Conservation (phyloP, 2,329 filamentous ascomycete genomes). For the Hypoxylon sp. region DNA sequence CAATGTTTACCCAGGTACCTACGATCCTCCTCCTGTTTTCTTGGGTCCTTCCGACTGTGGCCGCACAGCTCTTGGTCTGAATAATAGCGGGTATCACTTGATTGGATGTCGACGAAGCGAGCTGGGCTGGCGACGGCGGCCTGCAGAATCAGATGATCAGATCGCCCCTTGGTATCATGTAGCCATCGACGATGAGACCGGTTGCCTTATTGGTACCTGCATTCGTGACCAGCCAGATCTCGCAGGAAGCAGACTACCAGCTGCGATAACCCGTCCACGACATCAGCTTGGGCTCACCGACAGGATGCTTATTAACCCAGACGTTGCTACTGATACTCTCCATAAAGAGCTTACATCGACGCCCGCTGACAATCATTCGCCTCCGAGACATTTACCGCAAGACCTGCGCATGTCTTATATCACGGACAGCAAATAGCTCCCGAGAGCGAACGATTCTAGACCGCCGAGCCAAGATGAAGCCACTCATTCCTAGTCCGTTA, state of each 20-base stretch:
- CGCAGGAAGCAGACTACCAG: slow-evolving; percentile 23
- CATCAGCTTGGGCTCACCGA: slow-evolving; percentile 5
- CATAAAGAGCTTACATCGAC: background rate
- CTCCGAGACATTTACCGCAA: slow-evolving; percentile 8
- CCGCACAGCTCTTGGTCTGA: slow-evolving; percentile 18
- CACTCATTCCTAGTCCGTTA: no score
- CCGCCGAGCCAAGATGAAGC: background rate
- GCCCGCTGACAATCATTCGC: background rate
- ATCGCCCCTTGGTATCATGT: slow-evolving; percentile 8
- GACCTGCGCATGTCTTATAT: slow-evolving; percentile 1
- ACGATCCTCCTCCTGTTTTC: slow-evolving; percentile 13
- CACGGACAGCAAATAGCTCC: background rate
- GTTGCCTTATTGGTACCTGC: slow-evolving; percentile 32
- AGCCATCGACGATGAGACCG: slow-evolving; percentile 5
- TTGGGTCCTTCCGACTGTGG: slow-evolving; percentile 20
- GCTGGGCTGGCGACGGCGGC: slow-evolving; percentile 21
- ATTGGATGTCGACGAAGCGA: slow-evolving; percentile 32
- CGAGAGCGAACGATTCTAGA: background rate
- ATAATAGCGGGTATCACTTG: slow-evolving; percentile 15
- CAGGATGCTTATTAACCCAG: slow-evolving; percentile 9
- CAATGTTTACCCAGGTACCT: slow-evolving; percentile 15
- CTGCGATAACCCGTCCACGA: slow-evolving; percentile 31
- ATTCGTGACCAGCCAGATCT: slow-evolving; percentile 32
- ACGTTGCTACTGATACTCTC: background rate
- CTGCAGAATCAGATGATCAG: slow-evolving; percentile 31